Conservation (phyloP, 352 stramenopile species). For the Thalassiosira oceanica region DNA sequence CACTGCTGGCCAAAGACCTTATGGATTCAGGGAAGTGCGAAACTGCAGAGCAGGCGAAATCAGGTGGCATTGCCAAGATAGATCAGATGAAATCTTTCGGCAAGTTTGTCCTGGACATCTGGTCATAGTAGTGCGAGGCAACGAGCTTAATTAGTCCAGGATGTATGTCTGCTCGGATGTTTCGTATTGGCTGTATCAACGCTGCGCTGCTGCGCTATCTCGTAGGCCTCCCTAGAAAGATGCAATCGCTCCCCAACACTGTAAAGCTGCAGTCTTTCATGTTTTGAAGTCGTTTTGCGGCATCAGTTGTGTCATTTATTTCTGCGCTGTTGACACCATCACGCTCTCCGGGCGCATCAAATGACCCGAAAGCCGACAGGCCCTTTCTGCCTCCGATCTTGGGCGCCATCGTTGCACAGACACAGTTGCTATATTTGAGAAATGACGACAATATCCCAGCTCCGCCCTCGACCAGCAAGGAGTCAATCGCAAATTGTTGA, state of each 20-base stretch:
- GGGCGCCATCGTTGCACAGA: constrained; percentile 74
- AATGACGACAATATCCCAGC: constrained; percentile 54
- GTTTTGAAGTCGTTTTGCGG: background rate
- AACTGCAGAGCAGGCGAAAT: constrained; percentile 3
- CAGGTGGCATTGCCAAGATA: constrained; percentile 39
- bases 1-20: constrained; percentile 71
- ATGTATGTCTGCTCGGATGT: too few relatives aligned
- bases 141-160: too few relatives aligned
- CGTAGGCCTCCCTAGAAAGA: constrained; percentile 30
- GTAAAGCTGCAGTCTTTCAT: constrained; percentile 27
- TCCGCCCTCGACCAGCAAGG: constrained; percentile 74
- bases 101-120: constrained; percentile 78
- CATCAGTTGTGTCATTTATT: background rate
- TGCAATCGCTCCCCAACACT: constrained; percentile 22
- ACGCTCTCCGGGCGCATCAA: constrained; percentile 2
- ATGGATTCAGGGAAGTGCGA: background rate
- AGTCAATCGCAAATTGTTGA: constrained; percentile 50
- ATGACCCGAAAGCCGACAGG: constrained; percentile 20
- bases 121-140: constrained; percentile 38
- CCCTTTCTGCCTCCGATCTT: constrained; percentile 41
- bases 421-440: constrained; percentile 47
- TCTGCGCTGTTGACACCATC: background rate
- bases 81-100: constrained; percentile 66
- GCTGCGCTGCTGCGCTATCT: too few relatives aligned
- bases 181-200: too few relatives aligned